Percentiles rank a stretch among this genome's conserved stretches.
phyloP scores from a whole-genome alignment of 139 green algal species.

The Chlorella sorokiniana region DNA sequence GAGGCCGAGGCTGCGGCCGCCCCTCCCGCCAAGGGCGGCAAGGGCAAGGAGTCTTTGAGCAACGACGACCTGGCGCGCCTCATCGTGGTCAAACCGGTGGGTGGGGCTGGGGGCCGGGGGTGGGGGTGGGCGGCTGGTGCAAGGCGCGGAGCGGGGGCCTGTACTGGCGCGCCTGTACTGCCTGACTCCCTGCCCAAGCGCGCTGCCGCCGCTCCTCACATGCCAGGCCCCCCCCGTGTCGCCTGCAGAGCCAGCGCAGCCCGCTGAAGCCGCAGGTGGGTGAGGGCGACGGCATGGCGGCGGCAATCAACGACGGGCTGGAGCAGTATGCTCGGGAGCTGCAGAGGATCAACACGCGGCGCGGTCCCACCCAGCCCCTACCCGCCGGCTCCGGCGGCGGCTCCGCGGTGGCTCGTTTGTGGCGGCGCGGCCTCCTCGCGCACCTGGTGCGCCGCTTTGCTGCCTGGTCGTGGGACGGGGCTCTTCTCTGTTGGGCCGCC shows the following conservation, averaged over 20 bases:
- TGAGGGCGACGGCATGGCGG: conserved; percentile 50
- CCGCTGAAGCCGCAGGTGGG: conserved; percentile 20
- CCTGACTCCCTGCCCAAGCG: background rate
- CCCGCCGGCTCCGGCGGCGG: background rate
- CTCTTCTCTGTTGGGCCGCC: too few species aligned
- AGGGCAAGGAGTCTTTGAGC: conserved; percentile 22
- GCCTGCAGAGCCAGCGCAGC: conserved; percentile 6
- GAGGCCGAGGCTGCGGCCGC: conserved; percentile 16
- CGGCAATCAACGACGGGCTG: conserved; percentile 87
- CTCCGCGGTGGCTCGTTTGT: background rate
- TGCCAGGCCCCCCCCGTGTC: background rate
- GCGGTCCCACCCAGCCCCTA: conserved; percentile 5
- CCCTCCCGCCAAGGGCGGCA: conserved; percentile 11
- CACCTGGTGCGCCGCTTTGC: background rate
- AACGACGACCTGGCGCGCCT: conserved; percentile 62
- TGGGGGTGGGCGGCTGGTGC: background rate
- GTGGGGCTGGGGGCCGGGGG: background rate
- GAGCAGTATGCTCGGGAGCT: conserved; percentile 80
- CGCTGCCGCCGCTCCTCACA: background rate
- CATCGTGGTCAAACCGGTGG: conserved; percentile 69
- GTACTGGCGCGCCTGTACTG: too few species aligned
- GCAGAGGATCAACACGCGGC: conserved; percentile 6
- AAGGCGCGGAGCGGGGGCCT: background rate
- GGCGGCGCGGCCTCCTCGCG: background rate
- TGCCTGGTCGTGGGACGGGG: too few species aligned